These are phyloP conservation scores for Candida maesae DNA, from an alignment of 805 yeast species.

Conservation along the genomic window DNA sequence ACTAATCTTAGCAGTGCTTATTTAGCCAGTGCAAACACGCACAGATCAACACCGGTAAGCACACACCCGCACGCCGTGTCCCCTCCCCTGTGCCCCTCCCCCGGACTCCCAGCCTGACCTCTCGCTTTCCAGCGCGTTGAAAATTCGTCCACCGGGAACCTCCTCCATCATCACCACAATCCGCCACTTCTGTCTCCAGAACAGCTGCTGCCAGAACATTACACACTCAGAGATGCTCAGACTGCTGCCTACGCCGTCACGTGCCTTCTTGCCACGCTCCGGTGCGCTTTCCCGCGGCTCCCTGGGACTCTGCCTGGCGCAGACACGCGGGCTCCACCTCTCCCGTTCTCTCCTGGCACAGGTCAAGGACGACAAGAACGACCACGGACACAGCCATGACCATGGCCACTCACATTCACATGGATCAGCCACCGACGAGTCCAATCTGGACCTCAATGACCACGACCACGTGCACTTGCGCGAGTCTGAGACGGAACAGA, in stretches of 20 bases:
- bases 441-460: slow-evolving; percentile 19
- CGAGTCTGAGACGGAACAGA: slow-evolving; percentile 40
- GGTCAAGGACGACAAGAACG: slow-evolving; percentile 7
- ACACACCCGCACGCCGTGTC: too few species aligned
- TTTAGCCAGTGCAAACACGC: too few species aligned
- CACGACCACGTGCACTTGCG: slow-evolving; percentile 40
- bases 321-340: slow-evolving; percentile 7
- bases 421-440: slow-evolving; percentile 1
- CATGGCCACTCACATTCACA: slow-evolving; percentile 30
- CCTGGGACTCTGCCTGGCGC: too few species aligned
- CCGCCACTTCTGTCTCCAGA: too few species aligned
- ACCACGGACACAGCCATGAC: slow-evolving; percentile 29
- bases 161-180: background rate
- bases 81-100: slow-evolving; percentile 1
- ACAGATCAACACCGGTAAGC: too few species aligned
- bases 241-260: slow-evolving; percentile 3
- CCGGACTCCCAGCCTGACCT: background rate
- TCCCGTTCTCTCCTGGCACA: slow-evolving; percentile 2
- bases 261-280: background rate
- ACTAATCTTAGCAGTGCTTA: too few species aligned
- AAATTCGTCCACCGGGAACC: background rate
- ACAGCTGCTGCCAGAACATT: too few species aligned
- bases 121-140: background rate
- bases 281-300: background rate
- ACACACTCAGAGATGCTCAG: slow-evolving; percentile 7